Percentiles rank a stretch among this genome's conserved stretches.
phyloP scores from a whole-genome alignment of 208 protist species.

The Trypanosoma scelopori region DNA sequence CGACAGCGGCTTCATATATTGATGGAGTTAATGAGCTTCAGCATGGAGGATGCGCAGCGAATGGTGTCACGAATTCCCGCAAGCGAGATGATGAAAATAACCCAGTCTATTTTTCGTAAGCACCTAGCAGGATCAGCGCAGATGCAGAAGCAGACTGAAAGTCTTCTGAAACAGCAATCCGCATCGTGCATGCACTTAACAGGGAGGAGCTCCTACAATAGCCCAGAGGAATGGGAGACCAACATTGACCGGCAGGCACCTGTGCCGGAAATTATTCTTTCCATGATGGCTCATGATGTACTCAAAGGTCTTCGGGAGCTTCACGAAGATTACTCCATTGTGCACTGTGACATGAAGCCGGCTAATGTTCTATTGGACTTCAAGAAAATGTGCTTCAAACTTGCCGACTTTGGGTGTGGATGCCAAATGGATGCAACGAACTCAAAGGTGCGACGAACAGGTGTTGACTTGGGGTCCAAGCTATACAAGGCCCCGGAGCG shows the following conservation, averaged over 20 bases:
- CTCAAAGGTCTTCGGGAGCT: slow-evolving; percentile 78
- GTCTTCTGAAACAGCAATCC: slow-evolving; percentile 39
- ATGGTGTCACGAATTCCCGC: slow-evolving; percentile 77
- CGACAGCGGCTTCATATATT: slow-evolving; percentile 73
- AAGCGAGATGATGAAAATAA: slow-evolving; percentile 62
- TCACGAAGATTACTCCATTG: slow-evolving; percentile 84
- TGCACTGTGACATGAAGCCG: slow-evolving; percentile 97
- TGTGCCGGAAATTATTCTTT: slow-evolving; percentile 99
- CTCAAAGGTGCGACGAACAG: slow-evolving; percentile 37
- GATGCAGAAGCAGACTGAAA: slow-evolving; percentile 32
- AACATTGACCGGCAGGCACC: slow-evolving; percentile 97
- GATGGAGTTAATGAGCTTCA: slow-evolving; percentile 86
- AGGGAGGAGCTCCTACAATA: slow-evolving; percentile 60
- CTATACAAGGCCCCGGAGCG: slow-evolving; percentile 89
- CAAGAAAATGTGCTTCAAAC: slow-evolving; percentile 70
- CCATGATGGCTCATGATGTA: slow-evolving; percentile 98
- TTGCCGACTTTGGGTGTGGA: slow-evolving; percentile 88
- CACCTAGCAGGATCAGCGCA: slow-evolving; percentile 37
- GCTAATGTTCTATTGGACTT: slow-evolving; percentile 94
- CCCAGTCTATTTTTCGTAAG: slow-evolving; percentile 70
- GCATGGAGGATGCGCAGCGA: slow-evolving; percentile 68
- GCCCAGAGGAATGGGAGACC: slow-evolving; percentile 66
- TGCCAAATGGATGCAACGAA: slow-evolving; percentile 60
- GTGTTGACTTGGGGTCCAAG: slow-evolving; percentile 76
- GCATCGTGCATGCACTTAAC: slow-evolving; percentile 57